Evolutionary conservation across 1,284 basidiomycete genomes (phyloP).

Genomic region (Cerioporus squamosus): DNA sequence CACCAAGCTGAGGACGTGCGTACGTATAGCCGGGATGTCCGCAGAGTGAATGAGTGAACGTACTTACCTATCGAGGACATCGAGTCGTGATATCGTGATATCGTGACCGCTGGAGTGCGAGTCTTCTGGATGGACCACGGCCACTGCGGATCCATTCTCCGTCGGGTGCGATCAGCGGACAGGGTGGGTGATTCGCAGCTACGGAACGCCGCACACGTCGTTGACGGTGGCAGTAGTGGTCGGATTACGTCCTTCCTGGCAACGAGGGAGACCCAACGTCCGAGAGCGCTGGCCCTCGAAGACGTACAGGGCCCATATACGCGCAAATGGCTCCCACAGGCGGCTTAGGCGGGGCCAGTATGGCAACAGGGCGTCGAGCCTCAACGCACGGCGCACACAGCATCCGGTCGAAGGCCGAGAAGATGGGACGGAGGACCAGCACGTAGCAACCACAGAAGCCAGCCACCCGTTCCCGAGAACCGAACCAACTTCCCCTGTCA

Average conservation of each 20-base stretch:
- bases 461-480: neutral
- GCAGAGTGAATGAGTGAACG: neutral
- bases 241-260: conserved; percentile 7
- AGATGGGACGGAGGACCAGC: conserved; percentile 1
- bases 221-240: conserved; percentile 1
- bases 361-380: conserved; percentile 8
- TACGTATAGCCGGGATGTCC: conserved; percentile 6
- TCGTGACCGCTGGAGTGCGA: no score
- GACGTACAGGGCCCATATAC: neutral
- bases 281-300: neutral
- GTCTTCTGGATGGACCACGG: no score
- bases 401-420: conserved; percentile 10
- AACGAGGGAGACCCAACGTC: conserved; percentile 4
- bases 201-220: conserved; percentile 9
- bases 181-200: neutral
- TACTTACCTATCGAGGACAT: no score
- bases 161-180: conserved; percentile 11
- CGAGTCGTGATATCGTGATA: no score
- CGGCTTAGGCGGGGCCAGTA: no score
- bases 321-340: neutral
- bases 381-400: neutral
- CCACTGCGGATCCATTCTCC: no score
- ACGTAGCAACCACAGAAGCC: neutral
- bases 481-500: neutral
- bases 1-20: neutral